Evolutionary conservation across 73 alveolate species (phyloP).

Genomic region (Paramecium bursaria): DNA sequence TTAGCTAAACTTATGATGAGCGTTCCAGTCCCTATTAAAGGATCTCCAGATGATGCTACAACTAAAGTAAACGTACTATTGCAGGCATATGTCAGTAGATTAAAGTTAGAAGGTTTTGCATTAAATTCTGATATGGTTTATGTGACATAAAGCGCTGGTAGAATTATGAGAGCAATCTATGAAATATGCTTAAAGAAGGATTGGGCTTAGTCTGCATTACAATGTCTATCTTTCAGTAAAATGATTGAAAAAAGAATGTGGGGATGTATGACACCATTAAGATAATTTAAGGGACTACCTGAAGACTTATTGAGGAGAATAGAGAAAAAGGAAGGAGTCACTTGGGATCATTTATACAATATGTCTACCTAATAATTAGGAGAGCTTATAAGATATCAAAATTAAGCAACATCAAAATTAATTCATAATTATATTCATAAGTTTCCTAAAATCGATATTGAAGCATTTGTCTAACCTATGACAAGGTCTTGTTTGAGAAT

Average conservation of each 20-base stretch:
- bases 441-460: conserved; percentile 97
- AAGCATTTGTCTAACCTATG: conserved; percentile 98
- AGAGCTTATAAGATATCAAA: conserved; percentile 76
- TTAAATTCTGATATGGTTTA: conserved; percentile 99
- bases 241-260: conserved; percentile 99
- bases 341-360: conserved; percentile 67
- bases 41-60: conserved; percentile 97
- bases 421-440: conserved; percentile 94
- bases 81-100: conserved; percentile 95
- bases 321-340: conserved; percentile 79
- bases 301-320: conserved; percentile 90
- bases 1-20: conserved; percentile 83
- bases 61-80: conserved; percentile 97
- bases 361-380: conserved; percentile 72
- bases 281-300: conserved; percentile 95
- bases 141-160: conserved; percentile 98
- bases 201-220: conserved; percentile 91
- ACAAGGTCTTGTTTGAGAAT: conserved; percentile 96
- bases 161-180: conserved; percentile 99
- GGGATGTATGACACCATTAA: conserved; percentile 99
- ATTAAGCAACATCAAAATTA: conserved; percentile 75
- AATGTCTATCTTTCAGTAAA: conserved; percentile 74
- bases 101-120: conserved; percentile 98
- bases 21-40: conserved; percentile 99
- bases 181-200: conserved; percentile 96